These are phyloP conservation scores for Calocybe cyanea DNA, from an alignment of 768 basidiomycete genomes.

Conservation along the genomic window DNA sequence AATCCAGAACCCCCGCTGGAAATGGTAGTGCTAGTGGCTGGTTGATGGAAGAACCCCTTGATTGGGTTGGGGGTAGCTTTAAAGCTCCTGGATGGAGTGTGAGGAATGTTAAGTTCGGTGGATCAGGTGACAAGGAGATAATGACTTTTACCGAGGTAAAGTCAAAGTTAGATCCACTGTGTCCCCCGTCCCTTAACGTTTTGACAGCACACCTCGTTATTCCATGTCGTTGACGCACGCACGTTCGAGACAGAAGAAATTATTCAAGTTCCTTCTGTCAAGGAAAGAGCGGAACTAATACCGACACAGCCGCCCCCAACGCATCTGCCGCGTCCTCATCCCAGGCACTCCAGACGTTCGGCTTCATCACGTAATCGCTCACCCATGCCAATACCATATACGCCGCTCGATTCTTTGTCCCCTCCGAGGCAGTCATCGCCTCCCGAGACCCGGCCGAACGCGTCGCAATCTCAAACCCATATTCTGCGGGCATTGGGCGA, in stretches of 20 bases:
- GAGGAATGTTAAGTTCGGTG: conserved; percentile 81
- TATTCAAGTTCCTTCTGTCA: conserved; percentile 49
- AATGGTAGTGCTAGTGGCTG: conserved; percentile 45
- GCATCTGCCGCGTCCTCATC: conserved; percentile 2
- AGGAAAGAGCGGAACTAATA: conserved; percentile 11
- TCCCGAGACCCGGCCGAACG: conserved; percentile 1
- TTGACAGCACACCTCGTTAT: conserved; percentile 67
- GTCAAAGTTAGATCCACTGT: not conserved
- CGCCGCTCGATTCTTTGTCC: not conserved
- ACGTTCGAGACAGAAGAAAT: conserved; percentile 80
- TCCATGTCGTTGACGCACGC: conserved; percentile 84
- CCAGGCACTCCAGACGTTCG: conserved; percentile 7
- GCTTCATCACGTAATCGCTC: conserved; percentile 4
- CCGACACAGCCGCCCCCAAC: conserved; percentile 6
- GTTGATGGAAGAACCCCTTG: conserved; percentile 63
- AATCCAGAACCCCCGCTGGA: conserved; percentile 27
- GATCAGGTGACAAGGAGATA: conserved; percentile 65
- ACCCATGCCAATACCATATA: not conserved
- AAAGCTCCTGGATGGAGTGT: conserved; percentile 81
- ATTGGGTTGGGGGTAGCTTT: conserved; percentile 55
- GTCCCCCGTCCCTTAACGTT: conserved; percentile 5
- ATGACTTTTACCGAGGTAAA: conserved; percentile 89
- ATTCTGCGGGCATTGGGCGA: conserved; percentile 53
- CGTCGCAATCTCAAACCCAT: conserved; percentile 19
- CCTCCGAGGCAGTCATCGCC: conserved; percentile 1